Base-by-base conservation (phyloP, 2,329 filamentous ascomycete genomes). In the Alternaria dauci region DNA sequence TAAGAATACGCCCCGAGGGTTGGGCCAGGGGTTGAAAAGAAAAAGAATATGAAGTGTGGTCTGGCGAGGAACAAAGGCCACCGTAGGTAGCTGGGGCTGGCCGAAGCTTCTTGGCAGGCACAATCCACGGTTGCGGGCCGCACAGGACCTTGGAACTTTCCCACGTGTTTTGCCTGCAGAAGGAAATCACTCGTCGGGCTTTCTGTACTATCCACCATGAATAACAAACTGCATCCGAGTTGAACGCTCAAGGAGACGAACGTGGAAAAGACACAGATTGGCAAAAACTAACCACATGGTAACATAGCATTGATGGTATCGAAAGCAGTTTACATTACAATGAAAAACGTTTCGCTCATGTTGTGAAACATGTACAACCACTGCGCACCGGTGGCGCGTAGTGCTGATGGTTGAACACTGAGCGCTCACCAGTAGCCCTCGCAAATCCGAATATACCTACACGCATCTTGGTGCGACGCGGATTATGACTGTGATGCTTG, bases 371-470 rank as follows among this genome's bases (percentile, higher is more conserved):
- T 28, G 47, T 38, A 46, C 28, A 39, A 46, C 55, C 48, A 34
- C 38, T 32, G 58, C 59, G 66, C 58, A 61, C 53, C 56, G 46
- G 51, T 42, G 54, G 46, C 47, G 55, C n/a, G 8, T 30, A 36
- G 42, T 57, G 47, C 39, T 39, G 54, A 58, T 65, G 61, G 61
- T 61, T 66, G 58, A 36, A 50, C 30, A 36, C 47, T n/a, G 38
- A 56, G 59, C 61, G 61, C 62, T 62, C 55, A 61, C 55, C 59
- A 59, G n/a, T 57, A 60, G 56, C 63, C 64, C 61, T 48, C 59
- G 52, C 52, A 34, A 56, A 65, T 30, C 60, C 58, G 55, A 54
- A 44, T 23, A 50, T 59, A 32, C 20, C 48, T 56, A 55, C 54
- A 56, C 59, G 58, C 57, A 36, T 59, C 41, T 53, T 50, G 51